Base-by-base conservation (phyloP, 2,329 filamentous ascomycete genomes). In the Sporothrix luriei region DNA sequence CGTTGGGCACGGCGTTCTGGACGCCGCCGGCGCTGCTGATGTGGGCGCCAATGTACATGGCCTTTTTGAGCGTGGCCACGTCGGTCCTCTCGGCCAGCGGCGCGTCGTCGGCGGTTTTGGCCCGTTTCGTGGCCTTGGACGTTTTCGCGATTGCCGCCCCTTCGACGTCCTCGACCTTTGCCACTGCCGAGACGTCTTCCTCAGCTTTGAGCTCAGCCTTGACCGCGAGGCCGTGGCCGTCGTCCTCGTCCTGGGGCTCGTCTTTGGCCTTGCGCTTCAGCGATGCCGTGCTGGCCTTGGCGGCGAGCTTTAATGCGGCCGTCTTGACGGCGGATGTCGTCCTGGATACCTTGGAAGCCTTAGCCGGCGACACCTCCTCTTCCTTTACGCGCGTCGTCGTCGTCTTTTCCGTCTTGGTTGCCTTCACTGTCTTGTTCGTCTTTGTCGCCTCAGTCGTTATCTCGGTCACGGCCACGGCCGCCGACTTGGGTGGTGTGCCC, bases 1-100 rank as follows among this genome's bases (percentile, higher is more conserved):
- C 87, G 75, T 97, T 97, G 26, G 84, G 82, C 70, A 98, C 85
- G 0, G 94, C 86, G 78, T 98, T 97, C 70, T 97, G 93, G 0
- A 98, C 91, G 68, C 94, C 94, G 82, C 94, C 94, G 38, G 95
- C 93, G 72, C 87, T 89, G 79, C 91, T 95, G 72, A 98, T 93
- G 78, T 99, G 95, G 0, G 95, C 95, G 19, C 95, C 95, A 69
- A 99, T 90, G 76, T 91, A 90, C 85, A 97, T 91, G 14, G 83
- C 79, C 77, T 84, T 85, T 77, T 90, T 89, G 72, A 94, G 82
- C 0, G 88, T 87, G 14, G 79, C 74, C 40, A 88, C 79, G 4
- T 84, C 80, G 0, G 93, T 94, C 48, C 95, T 86, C 33, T 84
- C 81, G 24, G 88, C 90, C 1, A 97, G 79, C 0, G 91, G 88